These are phyloP conservation scores for Pythium periplocum DNA, from an alignment of 352 stramenopile species.

Conservation along the genomic window DNA sequence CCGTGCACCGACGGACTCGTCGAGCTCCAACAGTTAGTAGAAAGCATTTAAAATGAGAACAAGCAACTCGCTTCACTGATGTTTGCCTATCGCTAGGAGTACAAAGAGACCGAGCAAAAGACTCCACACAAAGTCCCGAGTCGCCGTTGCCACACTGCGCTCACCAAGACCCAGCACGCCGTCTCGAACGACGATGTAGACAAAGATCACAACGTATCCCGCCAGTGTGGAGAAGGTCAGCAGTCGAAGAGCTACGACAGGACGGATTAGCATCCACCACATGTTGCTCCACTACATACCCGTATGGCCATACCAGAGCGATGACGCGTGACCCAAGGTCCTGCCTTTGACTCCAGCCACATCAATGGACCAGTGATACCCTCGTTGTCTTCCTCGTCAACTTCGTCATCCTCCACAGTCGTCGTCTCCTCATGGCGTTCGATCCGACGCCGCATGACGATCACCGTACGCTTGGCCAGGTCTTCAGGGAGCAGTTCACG, in stretches of 20 bases:
- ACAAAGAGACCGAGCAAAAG: constrained; percentile 14
- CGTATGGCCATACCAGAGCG: not conserved
- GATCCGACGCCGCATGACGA: too few species aligned
- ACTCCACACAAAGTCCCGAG: constrained; percentile 12
- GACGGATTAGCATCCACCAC: not conserved
- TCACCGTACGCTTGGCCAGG: too few species aligned
- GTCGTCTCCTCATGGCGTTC: too few species aligned
- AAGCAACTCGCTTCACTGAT: constrained; percentile 2
- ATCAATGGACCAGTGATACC: not conserved
- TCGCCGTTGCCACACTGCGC: not conserved
- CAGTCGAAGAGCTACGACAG: constrained; percentile 3
- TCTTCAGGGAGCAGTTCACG: too few species aligned
- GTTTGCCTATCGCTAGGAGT: constrained; percentile 10
- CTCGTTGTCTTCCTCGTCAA: not conserved
- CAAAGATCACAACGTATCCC: constrained; percentile 16
- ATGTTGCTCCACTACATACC: too few species aligned
- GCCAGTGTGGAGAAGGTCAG: constrained; percentile 4
- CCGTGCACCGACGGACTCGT: not conserved
- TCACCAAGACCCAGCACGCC: constrained; percentile 11
- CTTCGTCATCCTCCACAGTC: too few species aligned
- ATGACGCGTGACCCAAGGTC: constrained; percentile 12
- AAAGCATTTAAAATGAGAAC: too few species aligned
- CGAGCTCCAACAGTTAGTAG: not conserved
- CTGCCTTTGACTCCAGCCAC: constrained; percentile 14
- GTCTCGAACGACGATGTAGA: constrained; percentile 6